Conservation (phyloP, 768 basidiomycete genomes). For the Zangia roseola region DNA sequence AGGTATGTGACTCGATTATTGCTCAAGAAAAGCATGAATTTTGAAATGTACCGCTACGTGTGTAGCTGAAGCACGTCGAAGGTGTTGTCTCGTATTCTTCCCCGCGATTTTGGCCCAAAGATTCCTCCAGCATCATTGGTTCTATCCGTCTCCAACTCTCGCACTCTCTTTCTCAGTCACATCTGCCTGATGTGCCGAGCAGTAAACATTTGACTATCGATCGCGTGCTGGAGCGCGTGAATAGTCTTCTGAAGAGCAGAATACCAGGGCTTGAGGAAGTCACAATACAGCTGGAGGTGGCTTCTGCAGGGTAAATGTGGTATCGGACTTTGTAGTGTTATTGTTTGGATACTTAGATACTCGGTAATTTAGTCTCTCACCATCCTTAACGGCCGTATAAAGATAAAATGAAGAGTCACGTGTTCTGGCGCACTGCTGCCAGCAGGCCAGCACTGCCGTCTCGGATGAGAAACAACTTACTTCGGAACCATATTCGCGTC, state of each 20-base stretch:
- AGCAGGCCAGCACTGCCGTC: too few species aligned
- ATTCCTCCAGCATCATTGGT: slow-evolving; percentile 80
- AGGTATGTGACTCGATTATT: slow-evolving; percentile 44
- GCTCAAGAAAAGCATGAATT: neutral
- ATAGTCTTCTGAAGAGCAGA: slow-evolving; percentile 62
- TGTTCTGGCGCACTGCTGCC: too few species aligned
- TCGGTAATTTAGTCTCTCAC: slow-evolving; percentile 12
- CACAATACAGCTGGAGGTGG: slow-evolving; percentile 78
- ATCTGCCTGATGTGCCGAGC: slow-evolving; percentile 42
- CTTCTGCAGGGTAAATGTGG: slow-evolving; percentile 5
- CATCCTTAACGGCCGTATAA: too few species aligned
- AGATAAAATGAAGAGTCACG: too few species aligned
- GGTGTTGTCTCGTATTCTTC: slow-evolving; percentile 79
- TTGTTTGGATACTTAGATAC: slow-evolving; percentile 13
- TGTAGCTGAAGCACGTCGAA: slow-evolving; percentile 68
- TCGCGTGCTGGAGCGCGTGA: slow-evolving; percentile 73
- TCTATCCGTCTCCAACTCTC: slow-evolving; percentile 90
- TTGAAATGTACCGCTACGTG: neutral
- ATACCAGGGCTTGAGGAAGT: slow-evolving; percentile 87
- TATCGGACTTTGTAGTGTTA: slow-evolving; percentile 7
- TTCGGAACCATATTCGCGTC: too few species aligned
- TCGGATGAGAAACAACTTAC: too few species aligned
- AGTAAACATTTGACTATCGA: slow-evolving; percentile 39
- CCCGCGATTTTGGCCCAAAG: slow-evolving; percentile 96
- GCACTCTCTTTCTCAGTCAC: slow-evolving; percentile 56